phyloP scores from a whole-genome alignment of 371 early-diverging fungal species.

The Mortierella sp. region DNA sequence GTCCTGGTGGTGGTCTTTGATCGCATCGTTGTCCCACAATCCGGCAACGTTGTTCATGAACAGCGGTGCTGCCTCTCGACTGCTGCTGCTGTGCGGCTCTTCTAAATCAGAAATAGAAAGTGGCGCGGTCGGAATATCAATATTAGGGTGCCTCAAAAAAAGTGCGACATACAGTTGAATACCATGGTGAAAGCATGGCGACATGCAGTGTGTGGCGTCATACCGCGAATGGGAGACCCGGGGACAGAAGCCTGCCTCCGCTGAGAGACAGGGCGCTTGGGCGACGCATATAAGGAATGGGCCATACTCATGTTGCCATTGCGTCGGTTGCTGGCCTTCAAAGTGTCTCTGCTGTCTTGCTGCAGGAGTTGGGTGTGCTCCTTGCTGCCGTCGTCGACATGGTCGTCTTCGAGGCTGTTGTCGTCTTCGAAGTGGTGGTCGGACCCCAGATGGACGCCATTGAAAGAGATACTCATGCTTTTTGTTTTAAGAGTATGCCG shows the following conservation, averaged over 20 bases:
- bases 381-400: slow-evolving; percentile 37
- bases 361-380: slow-evolving; percentile 28
- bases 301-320: slow-evolving; percentile 32
- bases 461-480: slow-evolving; percentile 20
- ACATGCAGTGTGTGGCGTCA: background rate
- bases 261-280: slow-evolving; percentile 20
- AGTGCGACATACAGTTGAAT: background rate
- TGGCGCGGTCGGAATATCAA: background rate
- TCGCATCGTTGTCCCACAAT: slow-evolving; percentile 25
- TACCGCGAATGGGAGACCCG: slow-evolving; percentile 24
- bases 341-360: background rate
- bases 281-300: slow-evolving; percentile 39
- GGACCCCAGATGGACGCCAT: background rate
- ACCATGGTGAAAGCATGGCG: background rate
- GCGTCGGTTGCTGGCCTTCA: slow-evolving; percentile 7
- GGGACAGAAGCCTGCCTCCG: slow-evolving; percentile 34
- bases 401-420: slow-evolving; percentile 20
- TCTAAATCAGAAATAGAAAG: background rate
- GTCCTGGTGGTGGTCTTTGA: background rate
- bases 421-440: background rate
- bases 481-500: background rate
- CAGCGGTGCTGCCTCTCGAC: background rate
- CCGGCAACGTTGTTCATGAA: slow-evolving; percentile 26
- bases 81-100: background rate
- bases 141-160: background rate